These are phyloP conservation scores for Pelargonium cotyledonis DNA, from an alignment of 441 rosid species.

Conservation along the genomic window DNA sequence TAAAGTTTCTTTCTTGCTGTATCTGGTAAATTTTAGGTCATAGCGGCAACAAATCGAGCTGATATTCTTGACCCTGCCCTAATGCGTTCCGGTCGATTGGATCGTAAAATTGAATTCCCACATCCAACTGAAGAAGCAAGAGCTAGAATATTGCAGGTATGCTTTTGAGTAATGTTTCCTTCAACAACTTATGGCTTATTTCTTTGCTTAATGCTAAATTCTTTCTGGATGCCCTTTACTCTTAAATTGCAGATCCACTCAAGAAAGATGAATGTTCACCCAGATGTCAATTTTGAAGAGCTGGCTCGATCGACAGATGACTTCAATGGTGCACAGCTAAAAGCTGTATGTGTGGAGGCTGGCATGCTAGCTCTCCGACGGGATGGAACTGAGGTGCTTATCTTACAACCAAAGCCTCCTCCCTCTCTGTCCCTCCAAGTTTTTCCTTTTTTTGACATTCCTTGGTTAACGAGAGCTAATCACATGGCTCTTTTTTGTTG, in stretches of 20 bases:
- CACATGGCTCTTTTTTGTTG: no score
- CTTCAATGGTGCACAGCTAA: constrained; percentile 91
- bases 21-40: constrained; percentile 46
- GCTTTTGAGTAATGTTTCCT: not conserved
- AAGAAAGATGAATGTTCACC: constrained; percentile 94
- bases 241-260: constrained; percentile 68
- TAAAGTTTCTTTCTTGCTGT: no score
- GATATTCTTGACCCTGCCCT: constrained; percentile 82
- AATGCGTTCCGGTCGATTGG: no score
- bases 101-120: no score
- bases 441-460: no score
- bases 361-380: constrained; percentile 98
- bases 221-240: not conserved
- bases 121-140: no score
- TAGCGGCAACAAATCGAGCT: constrained; percentile 95
- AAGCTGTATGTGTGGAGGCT: constrained; percentile 97
- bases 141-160: constrained; percentile 86
- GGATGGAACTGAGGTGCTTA: constrained; percentile 75
- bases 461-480: no score
- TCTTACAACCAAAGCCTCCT: no score
- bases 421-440: no score
- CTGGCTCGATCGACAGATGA: constrained; percentile 95
- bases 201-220: constrained; percentile 10
- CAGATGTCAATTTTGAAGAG: constrained; percentile 94
- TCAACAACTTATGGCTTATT: not conserved